These are phyloP conservation scores for Cyclotella distinguenda DNA, from an alignment of 108 stramenopile species.

Conservation along the genomic window DNA sequence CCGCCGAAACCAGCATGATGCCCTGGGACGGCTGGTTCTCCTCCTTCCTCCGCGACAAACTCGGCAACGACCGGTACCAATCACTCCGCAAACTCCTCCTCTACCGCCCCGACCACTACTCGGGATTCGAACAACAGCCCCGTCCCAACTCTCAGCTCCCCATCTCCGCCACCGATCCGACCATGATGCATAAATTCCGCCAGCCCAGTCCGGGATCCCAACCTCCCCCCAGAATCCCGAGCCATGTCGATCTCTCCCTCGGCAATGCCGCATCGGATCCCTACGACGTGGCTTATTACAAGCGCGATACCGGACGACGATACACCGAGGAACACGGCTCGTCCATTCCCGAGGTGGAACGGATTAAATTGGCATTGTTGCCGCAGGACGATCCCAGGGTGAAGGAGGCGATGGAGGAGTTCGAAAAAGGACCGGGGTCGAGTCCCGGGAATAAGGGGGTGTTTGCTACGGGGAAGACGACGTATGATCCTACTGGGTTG, in stretches of 20 bases:
- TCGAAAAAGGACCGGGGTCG: constrained; percentile 63
- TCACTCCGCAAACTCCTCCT: constrained; percentile 48
- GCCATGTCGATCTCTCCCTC: constrained; percentile 33
- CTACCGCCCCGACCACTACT: constrained; percentile 70
- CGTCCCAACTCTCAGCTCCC: constrained; percentile 52
- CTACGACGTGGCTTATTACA: constrained; percentile 83
- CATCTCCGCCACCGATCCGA: constrained; percentile 56
- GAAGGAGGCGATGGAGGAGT: constrained; percentile 60
- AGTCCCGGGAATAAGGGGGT: constrained; percentile 78
- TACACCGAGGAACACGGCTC: constrained; percentile 57
- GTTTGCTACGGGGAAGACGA: constrained; percentile 82
- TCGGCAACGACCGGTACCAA: constrained; percentile 58
- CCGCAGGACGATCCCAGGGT: constrained; percentile 67
- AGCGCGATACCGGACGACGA: constrained; percentile 76
- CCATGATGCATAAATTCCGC: constrained; percentile 55
- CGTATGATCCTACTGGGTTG: constrained; percentile 80
- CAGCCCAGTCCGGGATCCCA: constrained; percentile 86
- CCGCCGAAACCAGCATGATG: constrained; percentile 70
- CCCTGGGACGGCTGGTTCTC: constrained; percentile 88
- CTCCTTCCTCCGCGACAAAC: constrained; percentile 58
- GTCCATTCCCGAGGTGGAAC: constrained; percentile 59
- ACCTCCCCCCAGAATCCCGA: constrained; percentile 50
- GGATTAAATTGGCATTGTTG: constrained; percentile 64
- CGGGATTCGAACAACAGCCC: constrained; percentile 61
- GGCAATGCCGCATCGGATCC: constrained; percentile 71